These are phyloP conservation scores for Simplicillium sp. DNA, from an alignment of 2,329 filamentous ascomycete species.

Conservation along the genomic window DNA sequence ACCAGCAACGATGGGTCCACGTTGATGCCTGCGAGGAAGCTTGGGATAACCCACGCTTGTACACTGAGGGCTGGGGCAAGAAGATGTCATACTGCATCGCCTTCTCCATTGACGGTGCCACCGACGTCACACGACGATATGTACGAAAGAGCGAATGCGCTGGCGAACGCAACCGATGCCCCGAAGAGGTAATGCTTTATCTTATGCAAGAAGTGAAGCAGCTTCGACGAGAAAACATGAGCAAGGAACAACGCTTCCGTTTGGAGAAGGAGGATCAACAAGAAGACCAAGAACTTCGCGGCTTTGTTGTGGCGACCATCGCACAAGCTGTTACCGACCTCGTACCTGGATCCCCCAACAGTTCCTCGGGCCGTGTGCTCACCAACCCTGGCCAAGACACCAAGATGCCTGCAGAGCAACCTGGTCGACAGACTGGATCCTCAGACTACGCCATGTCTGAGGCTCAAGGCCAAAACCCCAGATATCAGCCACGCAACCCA, in stretches of 20 bases:
- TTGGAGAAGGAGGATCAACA: conserved; percentile 71
- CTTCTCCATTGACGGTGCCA: conserved; percentile 80
- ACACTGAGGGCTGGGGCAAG: conserved; percentile 91
- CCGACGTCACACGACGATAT: conserved; percentile 57
- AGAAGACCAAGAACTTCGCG: conserved; percentile 67
- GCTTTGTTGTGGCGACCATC: conserved; percentile 65
- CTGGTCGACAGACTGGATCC: conserved; percentile 39
- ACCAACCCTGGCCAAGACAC: conserved; percentile 37
- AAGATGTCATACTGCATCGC: conserved; percentile 96
- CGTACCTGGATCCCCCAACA: conserved; percentile 36
- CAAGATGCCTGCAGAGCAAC: conserved; percentile 52
- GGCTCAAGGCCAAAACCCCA: conserved; percentile 29
- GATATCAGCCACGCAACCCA: conserved; percentile 35
- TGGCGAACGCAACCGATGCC: conserved; percentile 65
- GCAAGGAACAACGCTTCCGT: conserved; percentile 74
- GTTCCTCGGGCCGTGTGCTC: conserved; percentile 13
- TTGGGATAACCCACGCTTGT: conserved; percentile 89
- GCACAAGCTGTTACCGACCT: conserved; percentile 63
- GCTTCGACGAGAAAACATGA: conserved; percentile 72
- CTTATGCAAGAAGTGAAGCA: conserved; percentile 87
- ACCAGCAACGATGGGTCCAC: conserved; percentile 91
- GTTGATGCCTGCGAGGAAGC: conserved; percentile 90
- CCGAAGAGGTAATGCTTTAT: conserved; percentile 84
- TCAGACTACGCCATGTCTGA: conserved; percentile 41
- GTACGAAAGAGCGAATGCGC: conserved; percentile 65